Conservation (phyloP, 257 asterid genomes). For the Fraxinus anomala region DNA sequence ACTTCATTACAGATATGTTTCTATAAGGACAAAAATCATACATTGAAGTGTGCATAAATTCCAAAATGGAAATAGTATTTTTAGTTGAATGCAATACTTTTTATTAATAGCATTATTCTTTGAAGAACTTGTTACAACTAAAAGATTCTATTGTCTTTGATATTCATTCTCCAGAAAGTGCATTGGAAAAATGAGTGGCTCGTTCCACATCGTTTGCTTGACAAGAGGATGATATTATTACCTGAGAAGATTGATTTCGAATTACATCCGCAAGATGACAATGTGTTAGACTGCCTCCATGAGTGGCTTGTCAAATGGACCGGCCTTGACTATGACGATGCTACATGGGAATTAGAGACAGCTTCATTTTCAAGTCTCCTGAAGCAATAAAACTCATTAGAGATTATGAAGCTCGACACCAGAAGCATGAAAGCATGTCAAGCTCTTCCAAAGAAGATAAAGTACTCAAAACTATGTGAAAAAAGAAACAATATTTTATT, state of each 20-base stretch:
- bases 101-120: too few species aligned
- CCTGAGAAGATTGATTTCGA: neutral
- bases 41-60: too few species aligned
- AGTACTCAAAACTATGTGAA: conserved; percentile 24
- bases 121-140: neutral
- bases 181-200: conserved; percentile 30
- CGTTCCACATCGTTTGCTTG: conserved; percentile 36
- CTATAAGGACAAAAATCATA: too few species aligned
- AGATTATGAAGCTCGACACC: conserved; percentile 31
- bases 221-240: conserved; percentile 33
- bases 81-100: too few species aligned
- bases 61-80: too few species aligned
- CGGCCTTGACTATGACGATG: conserved; percentile 36
- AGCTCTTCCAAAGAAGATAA: conserved; percentile 21
- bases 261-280: conserved; percentile 5
- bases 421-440: conserved; percentile 19
- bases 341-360: conserved; percentile 44
- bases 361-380: conserved; percentile 36
- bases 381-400: conserved; percentile 29
- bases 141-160: neutral
- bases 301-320: conserved; percentile 53
- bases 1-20: too few species aligned
- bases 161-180: conserved; percentile 26
- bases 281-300: conserved; percentile 20
- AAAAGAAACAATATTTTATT: too few species aligned